Conservation (phyloP, 2,329 filamentous ascomycete genomes). For the Colletotrichum lindemuthianum region DNA sequence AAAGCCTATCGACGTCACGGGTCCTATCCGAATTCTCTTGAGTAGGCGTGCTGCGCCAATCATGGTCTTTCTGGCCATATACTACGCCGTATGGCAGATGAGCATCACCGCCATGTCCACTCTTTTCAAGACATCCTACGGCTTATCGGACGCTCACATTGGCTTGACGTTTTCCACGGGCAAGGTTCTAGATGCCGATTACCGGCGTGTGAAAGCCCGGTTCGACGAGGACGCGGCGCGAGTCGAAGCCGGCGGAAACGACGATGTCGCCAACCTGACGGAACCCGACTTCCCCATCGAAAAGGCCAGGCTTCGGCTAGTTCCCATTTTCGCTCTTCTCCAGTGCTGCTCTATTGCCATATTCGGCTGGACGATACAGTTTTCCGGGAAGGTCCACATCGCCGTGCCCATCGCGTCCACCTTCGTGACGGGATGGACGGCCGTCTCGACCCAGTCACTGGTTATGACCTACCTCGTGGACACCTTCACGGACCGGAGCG, state of each 20-base stretch:
- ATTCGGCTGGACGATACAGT: conserved; percentile 65
- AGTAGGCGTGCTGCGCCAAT: conserved; percentile 55
- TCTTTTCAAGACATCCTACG: conserved; percentile 56
- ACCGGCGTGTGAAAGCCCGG: conserved; percentile 51
- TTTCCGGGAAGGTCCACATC: conserved; percentile 53
- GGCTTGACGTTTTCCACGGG: conserved; percentile 61
- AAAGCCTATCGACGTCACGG: conserved; percentile 55
- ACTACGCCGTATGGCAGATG: conserved; percentile 66
- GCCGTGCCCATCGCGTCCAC: conserved; percentile 60
- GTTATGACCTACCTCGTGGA: conserved; percentile 65
- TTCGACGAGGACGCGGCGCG: background rate
- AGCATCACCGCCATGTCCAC: conserved; percentile 63
- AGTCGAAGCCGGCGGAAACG: conserved; percentile 29
- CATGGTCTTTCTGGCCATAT: conserved; percentile 58
- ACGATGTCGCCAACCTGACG: background rate
- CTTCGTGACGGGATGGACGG: conserved; percentile 63
- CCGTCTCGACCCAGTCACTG: conserved; percentile 57
- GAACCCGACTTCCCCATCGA: conserved; percentile 55
- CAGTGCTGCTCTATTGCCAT: conserved; percentile 58
- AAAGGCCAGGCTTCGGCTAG: conserved; percentile 59
- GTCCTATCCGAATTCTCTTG: conserved; percentile 57
- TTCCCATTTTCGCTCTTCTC: conserved; percentile 55
- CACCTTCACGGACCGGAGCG: conserved; percentile 59
- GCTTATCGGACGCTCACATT: conserved; percentile 54
- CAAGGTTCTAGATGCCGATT: conserved; percentile 62